A percentile compares a stretch with the other conserved stretches of the same genome.
Evolutionary conservation across 768 basidiomycete species (phyloP).

Genomic region (Megacollybia marginata): DNA sequence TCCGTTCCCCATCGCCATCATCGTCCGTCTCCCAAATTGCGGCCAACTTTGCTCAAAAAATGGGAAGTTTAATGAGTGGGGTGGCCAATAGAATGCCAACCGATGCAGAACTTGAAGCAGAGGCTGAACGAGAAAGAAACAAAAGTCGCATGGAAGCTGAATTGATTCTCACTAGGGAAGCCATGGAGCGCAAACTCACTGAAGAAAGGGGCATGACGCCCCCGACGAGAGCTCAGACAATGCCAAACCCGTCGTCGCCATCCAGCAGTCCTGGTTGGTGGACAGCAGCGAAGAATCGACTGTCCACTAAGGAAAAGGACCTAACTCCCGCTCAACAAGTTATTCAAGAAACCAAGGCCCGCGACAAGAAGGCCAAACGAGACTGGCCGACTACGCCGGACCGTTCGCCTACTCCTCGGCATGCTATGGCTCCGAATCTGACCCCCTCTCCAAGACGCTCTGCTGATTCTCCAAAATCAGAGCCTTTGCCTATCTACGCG

Average conservation of each 20-base stretch:
- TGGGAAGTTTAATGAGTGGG: slow-evolving; percentile 59
- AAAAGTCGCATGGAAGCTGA: slow-evolving; percentile 72
- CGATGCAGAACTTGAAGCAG: slow-evolving; percentile 77
- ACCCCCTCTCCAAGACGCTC: slow-evolving; percentile 60
- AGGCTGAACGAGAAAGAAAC: slow-evolving; percentile 73
- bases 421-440: slow-evolving; percentile 49
- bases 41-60: slow-evolving; percentile 64
- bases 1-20: slow-evolving; percentile 47
- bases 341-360: slow-evolving; percentile 63
- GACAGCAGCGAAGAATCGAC: slow-evolving; percentile 61
- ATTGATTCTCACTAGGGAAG: slow-evolving; percentile 63
- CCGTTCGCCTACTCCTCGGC: slow-evolving; percentile 55
- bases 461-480: slow-evolving; percentile 32
- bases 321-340: slow-evolving; percentile 86
- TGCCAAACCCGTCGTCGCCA: slow-evolving; percentile 54
- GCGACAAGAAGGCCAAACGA: slow-evolving; percentile 45
- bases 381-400: slow-evolving; percentile 45
- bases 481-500: slow-evolving; percentile 67
- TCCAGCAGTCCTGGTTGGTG: slow-evolving; percentile 67
- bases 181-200: slow-evolving; percentile 55
- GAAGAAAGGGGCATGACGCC: slow-evolving; percentile 75
- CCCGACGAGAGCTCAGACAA: slow-evolving; percentile 51
- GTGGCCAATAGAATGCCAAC: slow-evolving; percentile 40
- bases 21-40: slow-evolving; percentile 72
- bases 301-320: slow-evolving; percentile 72